Base-by-base conservation (phyloP, 345 rosid species). In the Rhizophora apiculata region DNA sequence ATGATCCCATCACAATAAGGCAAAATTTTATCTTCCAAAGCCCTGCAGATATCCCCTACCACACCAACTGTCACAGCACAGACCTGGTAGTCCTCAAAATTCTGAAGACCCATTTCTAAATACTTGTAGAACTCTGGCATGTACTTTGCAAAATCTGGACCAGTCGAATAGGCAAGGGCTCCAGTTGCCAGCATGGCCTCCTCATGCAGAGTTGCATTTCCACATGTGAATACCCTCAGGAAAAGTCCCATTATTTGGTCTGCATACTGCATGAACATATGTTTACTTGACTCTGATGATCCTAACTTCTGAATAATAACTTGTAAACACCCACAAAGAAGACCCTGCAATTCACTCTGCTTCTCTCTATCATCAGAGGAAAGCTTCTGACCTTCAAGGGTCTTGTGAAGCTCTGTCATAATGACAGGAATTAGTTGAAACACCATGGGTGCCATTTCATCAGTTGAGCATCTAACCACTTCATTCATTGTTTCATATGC, bases 1-100 rank as follows among this genome's bases (percentile, higher is more conserved):
- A 61, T 61, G 39, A 61, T 61, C 46, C 64, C 64, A 61, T 61
- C 64, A 61, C 64, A 61, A 34, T 61, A 61, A 5, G 46, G 64
- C 39, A 61, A 61, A 61, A 61, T 34, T 20, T 61, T 61, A 29
- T 61, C 64, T 31, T 31, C 64, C 37, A 61, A 11, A 8, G 64
- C 64, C 37, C 64, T 31, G 64, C 64, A 61, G 21, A 61, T 34
- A 21, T 61, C 64, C 19, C 39, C 64, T 2, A 61, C 24, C 46
- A 61, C 64, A 31, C 64, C 64, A 61, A 61, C 48, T 18, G 64
- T 61, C 6, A 61, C 46, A 2, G 64, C 37, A 61, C 64, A 61
- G 31, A 56, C 60, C 60, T 56, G 60, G 60, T 56, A 56, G 15
- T 56, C 60, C 60, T 56, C 60, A 56, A 56, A 61, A 31, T 36